Evolutionary conservation across 176 grass and related monocot genomes (phyloP).

Genomic region (Zea mays): Zm-B73-REFERENCE-NAM-5.0 NC_050101.1:175829001-175829500

Average conservation of each 20-base stretch:
- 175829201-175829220: neutral
- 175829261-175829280: neutral
- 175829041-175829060: conserved; percentile 78
- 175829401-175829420: neutral
- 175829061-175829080: conserved; percentile 72
- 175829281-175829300: neutral
- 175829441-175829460: neutral
- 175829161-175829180: neutral
- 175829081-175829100: conserved; percentile 86
- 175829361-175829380: neutral
- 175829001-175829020: neutral
- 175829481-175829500: neutral
- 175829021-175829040: conserved; percentile 72
- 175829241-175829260: neutral
- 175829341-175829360: neutral
- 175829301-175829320: neutral
- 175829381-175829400: neutral
- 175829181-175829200: neutral
- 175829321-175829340: neutral
- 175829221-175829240: neutral
- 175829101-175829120: conserved; percentile 76
- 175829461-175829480: neutral
- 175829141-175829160: conserved; percentile 22
- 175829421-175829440: neutral
- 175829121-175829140: conserved; percentile 59